A percentile compares a stretch with the other conserved stretches of the same genome.
Conservation (phyloP, 1,284 basidiomycete species). For the Vanrija sp. region DNA sequence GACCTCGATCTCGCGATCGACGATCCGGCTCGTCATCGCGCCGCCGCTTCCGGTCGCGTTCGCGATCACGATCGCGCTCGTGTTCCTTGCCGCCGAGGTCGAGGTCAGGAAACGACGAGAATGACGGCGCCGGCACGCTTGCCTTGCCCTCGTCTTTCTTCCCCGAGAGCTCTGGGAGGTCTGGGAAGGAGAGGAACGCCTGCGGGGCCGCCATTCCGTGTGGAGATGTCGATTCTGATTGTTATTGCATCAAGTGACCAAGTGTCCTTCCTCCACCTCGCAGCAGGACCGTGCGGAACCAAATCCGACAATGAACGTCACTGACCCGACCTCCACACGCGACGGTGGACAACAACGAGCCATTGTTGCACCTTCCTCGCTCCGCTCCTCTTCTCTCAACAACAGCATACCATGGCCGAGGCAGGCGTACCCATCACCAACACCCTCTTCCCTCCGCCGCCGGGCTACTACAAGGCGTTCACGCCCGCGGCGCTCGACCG, state of each 20-base stretch:
- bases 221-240: no score
- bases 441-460: slow-evolving; percentile 46
- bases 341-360: background rate
- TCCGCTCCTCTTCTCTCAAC: background rate
- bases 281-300: background rate
- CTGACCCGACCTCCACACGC: background rate
- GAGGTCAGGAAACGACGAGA: slow-evolving; percentile 21
- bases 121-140: background rate
- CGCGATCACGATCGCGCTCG: background rate
- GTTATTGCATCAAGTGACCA: background rate
- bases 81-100: background rate
- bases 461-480: slow-evolving; percentile 37
- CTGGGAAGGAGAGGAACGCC: slow-evolving; percentile 15
- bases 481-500: slow-evolving; percentile 20
- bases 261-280: background rate
- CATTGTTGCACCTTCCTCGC: background rate
- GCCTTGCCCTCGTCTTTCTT: background rate
- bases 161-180: background rate
- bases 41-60: background rate
- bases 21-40: background rate
- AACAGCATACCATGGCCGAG: slow-evolving; percentile 8
- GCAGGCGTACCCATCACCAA: slow-evolving; percentile 37
- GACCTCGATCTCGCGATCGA: background rate
- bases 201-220: slow-evolving; percentile 8
- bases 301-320: background rate